Evolutionary conservation across 1,284 basidiomycete genomes (phyloP).

Genomic region (Boletus mariae): DNA sequence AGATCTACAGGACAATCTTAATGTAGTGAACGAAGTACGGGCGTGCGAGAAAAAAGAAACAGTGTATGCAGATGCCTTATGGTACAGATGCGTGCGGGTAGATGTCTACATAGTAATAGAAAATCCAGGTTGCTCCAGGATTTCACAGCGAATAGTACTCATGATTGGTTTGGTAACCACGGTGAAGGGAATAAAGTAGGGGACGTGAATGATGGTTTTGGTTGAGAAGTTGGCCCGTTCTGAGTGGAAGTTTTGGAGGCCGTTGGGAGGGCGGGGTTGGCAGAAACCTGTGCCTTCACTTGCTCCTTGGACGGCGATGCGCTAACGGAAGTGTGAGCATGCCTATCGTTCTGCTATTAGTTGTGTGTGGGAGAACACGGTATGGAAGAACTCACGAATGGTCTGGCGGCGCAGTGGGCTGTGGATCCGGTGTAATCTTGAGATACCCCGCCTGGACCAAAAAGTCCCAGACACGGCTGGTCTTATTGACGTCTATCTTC

Average conservation of each 20-base stretch:
- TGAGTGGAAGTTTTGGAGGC: conserved; percentile 21
- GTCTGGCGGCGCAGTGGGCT: conserved; percentile 21
- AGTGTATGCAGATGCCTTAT: conserved; percentile 22
- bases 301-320: conserved; percentile 40
- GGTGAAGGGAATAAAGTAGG: conserved; percentile 21
- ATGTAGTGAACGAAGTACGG: conserved; percentile 7
- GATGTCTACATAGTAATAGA: conserved; percentile 8
- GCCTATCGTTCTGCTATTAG: conserved; percentile 12
- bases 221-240: conserved; percentile 19
- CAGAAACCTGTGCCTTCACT: conserved; percentile 23
- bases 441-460: conserved; percentile 75
- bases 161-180: conserved; percentile 21
- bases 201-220: conserved; percentile 22
- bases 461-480: conserved; percentile 86
- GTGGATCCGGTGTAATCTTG: conserved; percentile 52
- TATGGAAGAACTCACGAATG: conserved; percentile 12
- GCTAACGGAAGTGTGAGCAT: conserved; percentile 27
- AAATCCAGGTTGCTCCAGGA: not conserved
- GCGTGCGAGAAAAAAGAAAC: not conserved
- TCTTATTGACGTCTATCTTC: conserved; percentile 92
- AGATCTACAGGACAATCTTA: conserved; percentile 1
- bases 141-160: not conserved
- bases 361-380: not conserved
- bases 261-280: conserved; percentile 23
- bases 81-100: conserved; percentile 25